A percentile compares a stretch with the other conserved stretches of the same genome.
phyloP scores from a whole-genome alignment of 2,329 filamentous ascomycete genomes.

The Fusarium falciforme region DNA sequence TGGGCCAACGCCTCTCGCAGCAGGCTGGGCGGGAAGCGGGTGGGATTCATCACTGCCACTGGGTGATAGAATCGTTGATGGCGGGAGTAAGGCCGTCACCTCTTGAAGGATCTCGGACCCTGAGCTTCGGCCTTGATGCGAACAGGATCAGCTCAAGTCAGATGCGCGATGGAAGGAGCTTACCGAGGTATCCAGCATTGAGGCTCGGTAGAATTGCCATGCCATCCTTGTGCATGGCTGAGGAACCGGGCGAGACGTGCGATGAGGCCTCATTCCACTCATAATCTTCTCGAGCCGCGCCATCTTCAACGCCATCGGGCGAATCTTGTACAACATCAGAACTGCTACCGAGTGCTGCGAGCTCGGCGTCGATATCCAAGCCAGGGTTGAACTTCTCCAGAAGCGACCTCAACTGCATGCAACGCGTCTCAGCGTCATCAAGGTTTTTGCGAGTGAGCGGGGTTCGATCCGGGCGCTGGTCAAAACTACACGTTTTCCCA shows the following conservation, averaged over 20 bases:
- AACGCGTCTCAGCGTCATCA: slow-evolving; percentile 45
- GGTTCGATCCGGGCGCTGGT: slow-evolving; percentile 48
- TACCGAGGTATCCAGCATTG: slow-evolving; percentile 43
- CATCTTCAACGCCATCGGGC: neutral
- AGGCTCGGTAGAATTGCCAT: slow-evolving; percentile 40
- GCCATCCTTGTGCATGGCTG: slow-evolving; percentile 26
- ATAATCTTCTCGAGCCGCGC: slow-evolving; percentile 8
- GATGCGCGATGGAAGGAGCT: neutral
- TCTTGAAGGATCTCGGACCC: slow-evolving; percentile 43
- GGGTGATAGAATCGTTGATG: neutral
- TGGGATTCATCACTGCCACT: neutral
- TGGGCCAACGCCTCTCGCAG: neutral
- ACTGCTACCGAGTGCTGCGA: neutral
- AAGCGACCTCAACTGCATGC: slow-evolving; percentile 42
- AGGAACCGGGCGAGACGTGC: neutral
- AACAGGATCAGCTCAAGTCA: neutral
- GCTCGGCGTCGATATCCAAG: slow-evolving; percentile 40
- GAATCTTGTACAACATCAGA: neutral
- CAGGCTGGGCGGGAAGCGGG: neutral
- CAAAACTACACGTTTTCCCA: slow-evolving; percentile 48
- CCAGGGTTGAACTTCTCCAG: slow-evolving; percentile 43
- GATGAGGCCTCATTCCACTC: slow-evolving; percentile 37
- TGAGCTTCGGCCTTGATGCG: slow-evolving; percentile 39
- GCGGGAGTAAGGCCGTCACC: slow-evolving; percentile 27
- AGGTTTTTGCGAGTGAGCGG: slow-evolving; percentile 51